Percentiles rank a stretch among this genome's conserved stretches.
Conservation (phyloP, 2,329 filamentous ascomycete species). For the Davidsoniella virescens region DNA sequence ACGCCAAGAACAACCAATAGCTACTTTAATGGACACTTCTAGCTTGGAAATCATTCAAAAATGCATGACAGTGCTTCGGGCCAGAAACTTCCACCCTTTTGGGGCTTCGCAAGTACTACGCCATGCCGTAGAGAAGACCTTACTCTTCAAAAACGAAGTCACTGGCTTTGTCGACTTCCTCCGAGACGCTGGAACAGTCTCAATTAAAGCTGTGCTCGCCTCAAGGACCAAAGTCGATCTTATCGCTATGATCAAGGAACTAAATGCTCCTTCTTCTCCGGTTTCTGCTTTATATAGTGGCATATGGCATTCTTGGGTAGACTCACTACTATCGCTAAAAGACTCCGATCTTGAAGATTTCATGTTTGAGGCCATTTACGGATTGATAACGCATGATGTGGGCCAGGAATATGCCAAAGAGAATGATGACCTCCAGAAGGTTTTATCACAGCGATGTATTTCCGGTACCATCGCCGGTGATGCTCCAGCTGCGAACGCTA, state of each 20-base stretch:
- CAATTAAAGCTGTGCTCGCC: constrained; percentile 28
- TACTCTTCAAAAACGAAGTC: constrained; percentile 3
- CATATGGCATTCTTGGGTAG: constrained; percentile 30
- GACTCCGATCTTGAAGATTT: constrained; percentile 14
- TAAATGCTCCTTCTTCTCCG: constrained; percentile 25
- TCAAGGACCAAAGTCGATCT: constrained; percentile 55
- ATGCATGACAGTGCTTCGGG: constrained; percentile 28
- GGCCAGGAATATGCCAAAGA: constrained; percentile 25
- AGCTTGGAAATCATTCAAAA: constrained; percentile 14
- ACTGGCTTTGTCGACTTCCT: constrained; percentile 8
- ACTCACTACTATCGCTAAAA: constrained; percentile 23
- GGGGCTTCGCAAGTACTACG: constrained; percentile 32
- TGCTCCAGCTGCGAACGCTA: constrained; percentile 10
- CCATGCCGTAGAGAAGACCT: constrained; percentile 9
- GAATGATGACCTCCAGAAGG: constrained; percentile 28
- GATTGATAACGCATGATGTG: constrained; percentile 30
- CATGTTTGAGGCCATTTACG: constrained; percentile 22
- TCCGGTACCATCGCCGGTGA: constrained; percentile 22
- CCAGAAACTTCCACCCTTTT: constrained; percentile 40
- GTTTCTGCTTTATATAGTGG: constrained; percentile 20
- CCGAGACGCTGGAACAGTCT: constrained; percentile 2
- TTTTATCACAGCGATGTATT: constrained; percentile 26
- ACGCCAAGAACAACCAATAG: constrained; percentile 15
- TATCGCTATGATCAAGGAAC: constrained; percentile 44
- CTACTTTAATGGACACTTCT: constrained; percentile 22